A percentile compares a stretch with the other conserved stretches of the same genome.
Evolutionary conservation across 257 asterid genomes (phyloP).

Genomic region (Scutellaria galericulata): DNA sequence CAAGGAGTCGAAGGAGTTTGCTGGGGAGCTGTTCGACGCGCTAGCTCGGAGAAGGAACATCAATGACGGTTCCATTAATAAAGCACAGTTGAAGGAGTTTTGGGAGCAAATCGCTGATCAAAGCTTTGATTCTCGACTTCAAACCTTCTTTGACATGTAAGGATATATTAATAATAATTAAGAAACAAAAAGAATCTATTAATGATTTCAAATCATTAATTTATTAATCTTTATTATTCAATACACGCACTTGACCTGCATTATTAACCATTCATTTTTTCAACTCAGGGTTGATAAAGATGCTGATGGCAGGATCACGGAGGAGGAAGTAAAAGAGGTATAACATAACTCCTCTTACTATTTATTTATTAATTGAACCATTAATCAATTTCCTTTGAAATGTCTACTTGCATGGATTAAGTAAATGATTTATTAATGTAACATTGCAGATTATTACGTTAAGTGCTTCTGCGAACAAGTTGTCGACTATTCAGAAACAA

Average conservation of each 20-base stretch:
- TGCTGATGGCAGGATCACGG: constrained; percentile 92
- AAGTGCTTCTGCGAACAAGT: constrained; percentile 94
- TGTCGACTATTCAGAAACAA: constrained; percentile 83
- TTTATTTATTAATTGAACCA: background rate
- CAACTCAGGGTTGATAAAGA: constrained; percentile 95
- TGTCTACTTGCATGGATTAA: background rate
- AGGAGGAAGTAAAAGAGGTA: constrained; percentile 96
- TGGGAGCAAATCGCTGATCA: constrained; percentile 92
- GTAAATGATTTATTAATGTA: background rate
- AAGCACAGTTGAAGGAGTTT: constrained; percentile 70
- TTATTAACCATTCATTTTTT: background rate
- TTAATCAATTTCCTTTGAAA: background rate
- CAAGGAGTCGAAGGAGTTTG: constrained; percentile 78
- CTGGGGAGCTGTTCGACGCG: constrained; percentile 84
- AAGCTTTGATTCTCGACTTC: constrained; percentile 89
- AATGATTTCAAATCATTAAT: background rate
- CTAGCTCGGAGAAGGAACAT: constrained; percentile 72
- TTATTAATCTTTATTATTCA: background rate
- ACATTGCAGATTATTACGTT: constrained; percentile 72
- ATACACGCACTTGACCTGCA: too few species aligned
- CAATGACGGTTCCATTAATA: constrained; percentile 58
- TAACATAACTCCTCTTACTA: background rate
- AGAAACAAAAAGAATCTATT: background rate
- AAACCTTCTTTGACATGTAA: constrained; percentile 95
- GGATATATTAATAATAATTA: background rate